Conservation (phyloP, 176 grass and related monocot species). For the Phragmites australis region DNA sequence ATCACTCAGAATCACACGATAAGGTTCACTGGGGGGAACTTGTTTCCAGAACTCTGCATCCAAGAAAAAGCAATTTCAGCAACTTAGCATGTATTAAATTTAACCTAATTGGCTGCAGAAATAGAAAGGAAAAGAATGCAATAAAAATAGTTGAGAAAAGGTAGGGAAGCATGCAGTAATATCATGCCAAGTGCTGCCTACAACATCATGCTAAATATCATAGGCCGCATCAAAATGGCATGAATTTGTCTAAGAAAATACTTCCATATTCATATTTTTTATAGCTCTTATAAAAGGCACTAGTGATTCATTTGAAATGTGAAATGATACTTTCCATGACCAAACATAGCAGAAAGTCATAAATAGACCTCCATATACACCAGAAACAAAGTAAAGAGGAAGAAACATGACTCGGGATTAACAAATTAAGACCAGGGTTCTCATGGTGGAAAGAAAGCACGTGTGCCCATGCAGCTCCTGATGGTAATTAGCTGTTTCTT, state of each 20-base stretch:
- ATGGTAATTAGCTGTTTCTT: not conserved
- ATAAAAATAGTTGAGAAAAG: constrained; percentile 9
- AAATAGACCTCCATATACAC: not conserved
- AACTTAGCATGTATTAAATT: constrained; percentile 24
- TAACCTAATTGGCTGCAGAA: not conserved
- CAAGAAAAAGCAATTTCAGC: constrained; percentile 42
- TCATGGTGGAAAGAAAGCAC: not conserved
- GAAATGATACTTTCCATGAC: not conserved
- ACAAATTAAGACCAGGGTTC: not conserved
- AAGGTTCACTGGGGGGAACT: constrained; percentile 88
- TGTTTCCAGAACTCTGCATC: constrained; percentile 96
- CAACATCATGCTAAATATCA: not conserved
- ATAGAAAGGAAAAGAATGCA: not conserved
- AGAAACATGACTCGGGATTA: too few relatives aligned
- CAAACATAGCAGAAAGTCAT: not conserved
- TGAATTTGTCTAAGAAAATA: not conserved
- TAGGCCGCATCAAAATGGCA: not conserved
- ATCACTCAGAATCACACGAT: constrained; percentile 89
- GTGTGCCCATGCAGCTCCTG: not conserved
- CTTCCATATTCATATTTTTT: too few relatives aligned
- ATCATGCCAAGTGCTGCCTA: not conserved
- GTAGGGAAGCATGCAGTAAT: not conserved
- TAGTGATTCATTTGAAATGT: too few relatives aligned
- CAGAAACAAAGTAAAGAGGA: not conserved
- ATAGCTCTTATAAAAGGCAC: too few relatives aligned